These are phyloP conservation scores for Penicillium occitanis DNA, from an alignment of 2,329 filamentous ascomycete species.

Conservation along the genomic window DNA sequence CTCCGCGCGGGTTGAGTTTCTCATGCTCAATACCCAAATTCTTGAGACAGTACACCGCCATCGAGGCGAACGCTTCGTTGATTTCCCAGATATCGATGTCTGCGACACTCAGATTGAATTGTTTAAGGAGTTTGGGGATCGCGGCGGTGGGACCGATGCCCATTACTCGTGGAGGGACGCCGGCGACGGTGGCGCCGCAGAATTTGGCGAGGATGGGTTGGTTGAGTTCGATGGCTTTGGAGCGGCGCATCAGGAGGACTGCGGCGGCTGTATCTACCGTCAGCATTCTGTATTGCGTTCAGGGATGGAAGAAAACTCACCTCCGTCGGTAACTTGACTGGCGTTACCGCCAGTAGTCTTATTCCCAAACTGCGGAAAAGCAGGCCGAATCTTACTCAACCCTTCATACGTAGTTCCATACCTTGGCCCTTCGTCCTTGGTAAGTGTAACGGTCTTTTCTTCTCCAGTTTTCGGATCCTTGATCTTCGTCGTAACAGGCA, in stretches of 20 bases:
- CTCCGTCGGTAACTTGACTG: conserved; percentile 90
- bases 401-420: conserved; percentile 83
- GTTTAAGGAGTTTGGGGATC: conserved; percentile 76
- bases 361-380: conserved; percentile 87
- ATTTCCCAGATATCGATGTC: conserved; percentile 91
- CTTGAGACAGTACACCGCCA: conserved; percentile 91
- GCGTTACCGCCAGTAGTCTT: conserved; percentile 90
- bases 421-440: conserved; percentile 85
- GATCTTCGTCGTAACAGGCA: conserved; percentile 76
- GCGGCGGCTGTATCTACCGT: conserved; percentile 64
- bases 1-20: conserved; percentile 88
- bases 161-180: conserved; percentile 92
- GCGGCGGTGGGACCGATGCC: conserved; percentile 67
- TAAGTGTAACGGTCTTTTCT: conserved; percentile 73
- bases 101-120: conserved; percentile 73
- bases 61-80: conserved; percentile 97
- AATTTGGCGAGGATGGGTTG: conserved; percentile 95
- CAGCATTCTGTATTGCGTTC: background rate
- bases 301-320: conserved; percentile 34
- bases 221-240: conserved; percentile 78
- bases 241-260: conserved; percentile 90
- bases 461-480: conserved; percentile 82
- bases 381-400: conserved; percentile 79
- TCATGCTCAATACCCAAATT: conserved; percentile 63
- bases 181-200: conserved; percentile 85